These are phyloP conservation scores for Verticillium nonalfalfae DNA, from an alignment of 2,329 filamentous ascomycete species.

Conservation along the genomic window DNA sequence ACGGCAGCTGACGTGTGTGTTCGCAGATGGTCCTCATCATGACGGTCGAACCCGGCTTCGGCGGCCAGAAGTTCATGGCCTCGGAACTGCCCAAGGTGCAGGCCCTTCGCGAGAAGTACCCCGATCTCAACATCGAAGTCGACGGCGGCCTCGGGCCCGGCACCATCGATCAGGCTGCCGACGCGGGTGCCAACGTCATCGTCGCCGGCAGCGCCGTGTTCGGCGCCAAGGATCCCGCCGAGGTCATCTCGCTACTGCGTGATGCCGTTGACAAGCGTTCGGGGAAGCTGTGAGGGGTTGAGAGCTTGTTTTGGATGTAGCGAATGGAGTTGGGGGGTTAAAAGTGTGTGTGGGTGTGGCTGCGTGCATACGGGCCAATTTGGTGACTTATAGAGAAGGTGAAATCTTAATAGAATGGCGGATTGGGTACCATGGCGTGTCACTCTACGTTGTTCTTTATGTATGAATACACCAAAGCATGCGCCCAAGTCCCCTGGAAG, in stretches of 20 bases:
- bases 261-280: conserved; percentile 64
- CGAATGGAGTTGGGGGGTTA: not conserved
- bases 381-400: conserved; percentile 5
- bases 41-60: conserved; percentile 97
- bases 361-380: not conserved
- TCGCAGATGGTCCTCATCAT: conserved; percentile 93
- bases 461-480: too few species aligned
- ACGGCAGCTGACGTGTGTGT: not conserved
- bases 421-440: not conserved
- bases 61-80: conserved; percentile 97
- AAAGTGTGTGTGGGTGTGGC: not conserved
- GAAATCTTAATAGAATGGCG: not conserved
- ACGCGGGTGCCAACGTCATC: conserved; percentile 96
- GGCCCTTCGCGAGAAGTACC: conserved; percentile 76
- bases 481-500: too few species aligned
- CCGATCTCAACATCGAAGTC: conserved; percentile 92
- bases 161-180: conserved; percentile 90
- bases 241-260: conserved; percentile 78
- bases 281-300: conserved; percentile 26
- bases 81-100: conserved; percentile 91
- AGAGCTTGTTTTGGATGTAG: conserved; percentile 1
- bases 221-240: conserved; percentile 78
- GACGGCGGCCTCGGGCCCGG: conserved; percentile 84
- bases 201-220: conserved; percentile 96
- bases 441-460: too few species aligned